These are phyloP conservation scores for Sporothrix curviconia DNA, from an alignment of 2,329 filamentous ascomycete genomes.

Conservation along the genomic window DNA sequence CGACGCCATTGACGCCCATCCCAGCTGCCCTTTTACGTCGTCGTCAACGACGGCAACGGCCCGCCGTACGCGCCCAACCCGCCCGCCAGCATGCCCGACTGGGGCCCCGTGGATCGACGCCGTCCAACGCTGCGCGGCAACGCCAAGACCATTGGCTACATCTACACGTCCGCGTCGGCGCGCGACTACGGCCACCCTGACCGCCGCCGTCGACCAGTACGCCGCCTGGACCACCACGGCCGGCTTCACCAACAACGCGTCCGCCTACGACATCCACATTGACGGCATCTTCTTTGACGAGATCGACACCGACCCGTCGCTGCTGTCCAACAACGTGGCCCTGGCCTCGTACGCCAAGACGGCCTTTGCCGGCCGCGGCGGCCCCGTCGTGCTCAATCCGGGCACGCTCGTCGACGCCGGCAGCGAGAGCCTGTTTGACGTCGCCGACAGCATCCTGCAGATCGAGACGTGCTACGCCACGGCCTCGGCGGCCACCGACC, in stretches of 20 bases:
- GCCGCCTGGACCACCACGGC: constrained; percentile 14
- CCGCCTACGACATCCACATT: constrained; percentile 14
- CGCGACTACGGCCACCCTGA: neutral
- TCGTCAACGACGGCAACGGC: constrained; percentile 19
- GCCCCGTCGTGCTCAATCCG: constrained; percentile 17
- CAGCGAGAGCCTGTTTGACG: constrained; percentile 17
- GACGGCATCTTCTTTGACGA: constrained; percentile 22
- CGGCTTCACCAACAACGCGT: constrained; percentile 7
- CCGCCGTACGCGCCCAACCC: constrained; percentile 11
- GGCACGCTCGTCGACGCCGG: constrained; percentile 13
- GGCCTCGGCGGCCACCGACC: constrained; percentile 14
- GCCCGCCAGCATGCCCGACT: constrained; percentile 15
- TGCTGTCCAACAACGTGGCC: constrained; percentile 14
- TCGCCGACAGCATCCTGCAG: constrained; percentile 18
- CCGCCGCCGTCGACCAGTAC: constrained; percentile 16
- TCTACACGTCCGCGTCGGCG: constrained; percentile 11
- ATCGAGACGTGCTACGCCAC: constrained; percentile 20
- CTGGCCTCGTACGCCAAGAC: constrained; percentile 16
- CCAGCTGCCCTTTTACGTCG: constrained; percentile 17
- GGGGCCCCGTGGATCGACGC: constrained; percentile 13
- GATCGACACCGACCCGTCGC: constrained; percentile 13
- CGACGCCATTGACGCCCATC: constrained; percentile 17
- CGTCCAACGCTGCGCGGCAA: constrained; percentile 14
- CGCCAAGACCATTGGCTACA: constrained; percentile 19
- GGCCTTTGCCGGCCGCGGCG: constrained; percentile 4